Base-by-base conservation (phyloP, 768 basidiomycete genomes). In the Candolleomyces eurysporus region DNA sequence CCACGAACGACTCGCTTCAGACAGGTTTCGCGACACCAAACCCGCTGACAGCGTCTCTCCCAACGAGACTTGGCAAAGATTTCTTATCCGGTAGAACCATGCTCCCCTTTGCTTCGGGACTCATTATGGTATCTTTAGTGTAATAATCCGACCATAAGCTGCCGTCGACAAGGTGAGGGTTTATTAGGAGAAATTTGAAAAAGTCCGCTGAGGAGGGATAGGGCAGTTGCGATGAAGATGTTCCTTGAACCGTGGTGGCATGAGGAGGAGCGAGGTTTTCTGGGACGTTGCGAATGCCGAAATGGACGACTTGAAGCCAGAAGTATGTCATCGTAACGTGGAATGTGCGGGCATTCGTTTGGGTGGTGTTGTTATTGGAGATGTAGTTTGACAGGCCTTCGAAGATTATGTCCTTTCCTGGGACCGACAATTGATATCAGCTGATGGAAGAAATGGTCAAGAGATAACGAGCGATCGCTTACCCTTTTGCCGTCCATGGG, bases 281-380 rank as follows among this genome's bases (percentile, higher is more conserved):
- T 1, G 56, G 56, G 11, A 58, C 26, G 58, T 74, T 76, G 10
- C 69, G 74, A 52, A 81, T 81, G 0, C 78, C 80, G 55, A 81
- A 77, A 59, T 81, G 80, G 14, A 80, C 78, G 26, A 80, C 72
- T 64, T 82, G 79, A 57, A 82, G 77, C 80, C 81, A 82, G 66
- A 82, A 80, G 61, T 80, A 82, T 0, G 81, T 79, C 80, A 82
- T 79, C 19, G 79, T 79, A 45, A 79, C 58, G 59, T 82, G 77
- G 64, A 80, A 81, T 22, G 75, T 68, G 22, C 75, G 73, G 5
- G 71, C 73, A 4, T 69, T 71, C 3, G 78, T 75, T 51, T 78
- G 74, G 30, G 70, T 49, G 64, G 72, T 76, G 52, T 70, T 55
- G 21, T 73, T 78, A 54, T 72, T 58, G 11, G 67, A 55, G 58